phyloP scores from a whole-genome alignment of 2,329 filamentous ascomycete genomes.

The Emergomyces orientalis region DNA sequence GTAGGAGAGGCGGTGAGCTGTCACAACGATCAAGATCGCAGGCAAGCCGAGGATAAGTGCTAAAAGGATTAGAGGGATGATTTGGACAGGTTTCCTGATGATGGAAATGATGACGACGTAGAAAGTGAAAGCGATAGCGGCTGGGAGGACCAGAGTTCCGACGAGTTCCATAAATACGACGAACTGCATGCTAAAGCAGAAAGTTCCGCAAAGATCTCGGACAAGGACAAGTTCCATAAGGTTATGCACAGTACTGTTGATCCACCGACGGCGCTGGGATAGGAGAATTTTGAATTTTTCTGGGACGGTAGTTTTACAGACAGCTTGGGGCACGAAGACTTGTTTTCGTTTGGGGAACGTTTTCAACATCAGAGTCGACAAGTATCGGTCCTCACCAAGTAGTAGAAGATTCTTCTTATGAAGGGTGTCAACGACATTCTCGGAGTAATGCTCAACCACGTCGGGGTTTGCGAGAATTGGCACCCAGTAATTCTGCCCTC shows the following conservation, averaged over 20 bases:
- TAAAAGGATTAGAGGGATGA: constrained; percentile 84
- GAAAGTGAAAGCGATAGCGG: constrained; percentile 92
- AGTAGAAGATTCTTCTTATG: constrained; percentile 95
- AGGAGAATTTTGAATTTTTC: constrained; percentile 86
- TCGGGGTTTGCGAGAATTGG: constrained; percentile 97
- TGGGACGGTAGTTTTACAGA: constrained; percentile 96
- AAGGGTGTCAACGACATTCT: constrained; percentile 95
- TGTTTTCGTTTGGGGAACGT: constrained; percentile 99
- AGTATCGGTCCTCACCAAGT: constrained; percentile 86
- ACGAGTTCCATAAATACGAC: constrained; percentile 92
- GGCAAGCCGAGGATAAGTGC: constrained; percentile 88
- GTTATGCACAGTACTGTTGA: constrained; percentile 98
- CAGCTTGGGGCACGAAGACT: constrained; percentile 94
- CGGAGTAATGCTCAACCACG: constrained; percentile 97
- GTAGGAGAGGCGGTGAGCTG: constrained; percentile 86
- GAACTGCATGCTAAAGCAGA: constrained; percentile 99
- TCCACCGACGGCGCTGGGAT: constrained; percentile 94
- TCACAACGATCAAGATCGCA: constrained; percentile 81
- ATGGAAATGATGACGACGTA: constrained; percentile 91
- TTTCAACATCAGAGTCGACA: constrained; percentile 94
- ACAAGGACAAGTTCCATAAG: constrained; percentile 95
- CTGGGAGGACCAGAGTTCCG: constrained; percentile 87
- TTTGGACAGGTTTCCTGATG: constrained; percentile 62
- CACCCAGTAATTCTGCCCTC: constrained; percentile 98
- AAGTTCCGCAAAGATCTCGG: constrained; percentile 91